Percentiles rank a stretch among this genome's conserved stretches.
Evolutionary conservation across 441 rosid genomes (phyloP).

Genomic region (Adansonia madagascariensis): DNA sequence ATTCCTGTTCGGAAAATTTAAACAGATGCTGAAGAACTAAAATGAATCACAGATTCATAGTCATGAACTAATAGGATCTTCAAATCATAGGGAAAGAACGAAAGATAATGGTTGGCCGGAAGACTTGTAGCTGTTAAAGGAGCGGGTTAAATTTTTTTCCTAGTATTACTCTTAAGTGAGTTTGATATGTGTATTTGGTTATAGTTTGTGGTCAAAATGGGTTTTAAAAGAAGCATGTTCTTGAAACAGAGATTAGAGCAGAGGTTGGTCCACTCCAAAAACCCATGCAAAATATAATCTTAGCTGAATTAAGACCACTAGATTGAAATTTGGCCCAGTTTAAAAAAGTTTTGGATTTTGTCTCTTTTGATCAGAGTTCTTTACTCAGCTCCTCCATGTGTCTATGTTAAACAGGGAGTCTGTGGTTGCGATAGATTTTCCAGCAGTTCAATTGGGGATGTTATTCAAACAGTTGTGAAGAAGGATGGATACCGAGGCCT

Average conservation of each 20-base stretch:
- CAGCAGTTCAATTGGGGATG: slow-evolving; percentile 43
- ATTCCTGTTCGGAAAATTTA: not conserved
- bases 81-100: not conserved
- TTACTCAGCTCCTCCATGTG: not conserved
- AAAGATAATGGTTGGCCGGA: not conserved
- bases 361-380: not conserved
- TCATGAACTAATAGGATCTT: not conserved
- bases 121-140: not conserved
- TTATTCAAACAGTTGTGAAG: slow-evolving; percentile 30
- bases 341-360: not conserved
- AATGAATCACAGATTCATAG: not conserved
- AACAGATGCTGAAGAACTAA: not conserved
- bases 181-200: not conserved
- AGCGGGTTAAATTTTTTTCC: not conserved
- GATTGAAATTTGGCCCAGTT: not conserved
- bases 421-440: slow-evolving; percentile 48
- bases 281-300: not conserved
- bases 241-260: not conserved
- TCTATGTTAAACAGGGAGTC: slow-evolving; percentile 38
- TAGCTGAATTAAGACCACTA: not conserved
- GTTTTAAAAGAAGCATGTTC: not conserved
- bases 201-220: not conserved
- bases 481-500: slow-evolving; percentile 49
- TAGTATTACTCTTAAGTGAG: not conserved
- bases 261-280: not conserved